Conservation (phyloP, 495 filamentous ascomycete genomes). For the Lasiosphaeria ovina region DNA sequence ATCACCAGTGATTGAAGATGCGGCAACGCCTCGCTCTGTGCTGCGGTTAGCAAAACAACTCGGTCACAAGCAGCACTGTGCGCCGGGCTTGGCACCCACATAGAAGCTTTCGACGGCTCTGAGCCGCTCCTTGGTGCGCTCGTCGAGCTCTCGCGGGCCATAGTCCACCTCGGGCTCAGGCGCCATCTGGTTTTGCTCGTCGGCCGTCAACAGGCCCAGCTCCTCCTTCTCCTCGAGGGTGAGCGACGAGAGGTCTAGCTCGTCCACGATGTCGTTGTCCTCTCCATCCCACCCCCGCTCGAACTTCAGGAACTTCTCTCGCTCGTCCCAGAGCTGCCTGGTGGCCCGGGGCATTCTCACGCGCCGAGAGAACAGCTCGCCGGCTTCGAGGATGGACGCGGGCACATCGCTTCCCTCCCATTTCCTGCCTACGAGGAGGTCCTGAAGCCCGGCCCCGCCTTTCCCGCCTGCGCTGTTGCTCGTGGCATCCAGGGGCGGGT, state of each 20-base stretch:
- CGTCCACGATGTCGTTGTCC: constrained; percentile 49
- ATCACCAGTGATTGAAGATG: constrained; percentile 93
- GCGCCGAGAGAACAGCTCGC: constrained; percentile 81
- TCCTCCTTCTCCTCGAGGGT: constrained; percentile 46
- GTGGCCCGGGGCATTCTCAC: constrained; percentile 89
- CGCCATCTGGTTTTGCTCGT: constrained; percentile 29
- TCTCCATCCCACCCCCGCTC: constrained; percentile 78
- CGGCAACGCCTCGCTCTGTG: constrained; percentile 70
- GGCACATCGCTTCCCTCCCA: constrained; percentile 93
- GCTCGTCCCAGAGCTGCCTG: constrained; percentile 90
- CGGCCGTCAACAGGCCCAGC: constrained; percentile 33
- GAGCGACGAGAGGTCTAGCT: constrained; percentile 50
- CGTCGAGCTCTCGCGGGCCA: constrained; percentile 50
- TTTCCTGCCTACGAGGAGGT: constrained; percentile 69
- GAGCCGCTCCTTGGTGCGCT: constrained; percentile 61
- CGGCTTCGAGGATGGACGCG: constrained; percentile 91
- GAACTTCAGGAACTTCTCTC: constrained; percentile 84
- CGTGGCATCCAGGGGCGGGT: constrained; percentile 80
- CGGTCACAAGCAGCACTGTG: not conserved
- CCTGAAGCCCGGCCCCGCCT: constrained; percentile 71
- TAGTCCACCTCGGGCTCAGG: constrained; percentile 42
- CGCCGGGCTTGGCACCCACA: constrained; percentile 49
- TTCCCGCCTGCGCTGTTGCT: constrained; percentile 87
- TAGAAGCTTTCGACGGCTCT: constrained; percentile 80
- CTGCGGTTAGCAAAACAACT: not conserved